Conservation (phyloP, 306 rosid species). For the Potentilla sterilis region DNA sequence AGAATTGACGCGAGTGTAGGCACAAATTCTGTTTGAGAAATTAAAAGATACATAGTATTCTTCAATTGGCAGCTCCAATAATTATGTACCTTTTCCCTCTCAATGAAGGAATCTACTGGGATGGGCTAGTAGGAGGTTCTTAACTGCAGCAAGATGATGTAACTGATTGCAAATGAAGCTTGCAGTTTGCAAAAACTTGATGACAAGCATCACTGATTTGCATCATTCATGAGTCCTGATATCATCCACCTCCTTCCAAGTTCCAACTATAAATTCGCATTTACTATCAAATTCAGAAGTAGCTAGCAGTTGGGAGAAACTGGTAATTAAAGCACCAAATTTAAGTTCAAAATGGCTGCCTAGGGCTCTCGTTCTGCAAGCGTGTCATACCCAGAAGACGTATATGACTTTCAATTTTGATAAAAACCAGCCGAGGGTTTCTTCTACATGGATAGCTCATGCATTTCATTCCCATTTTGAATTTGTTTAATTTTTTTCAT, state of each 20-base stretch:
- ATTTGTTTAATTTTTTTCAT: not conserved
- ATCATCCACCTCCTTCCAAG: conserved; percentile 29
- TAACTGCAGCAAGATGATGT: not conserved
- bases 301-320: conserved; percentile 32
- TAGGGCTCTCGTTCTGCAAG: not conserved
- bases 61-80: not conserved
- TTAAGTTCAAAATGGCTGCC: not conserved
- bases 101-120: conserved; percentile 16
- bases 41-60: not conserved
- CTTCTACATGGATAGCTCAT: not conserved
- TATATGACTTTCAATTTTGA: not conserved
- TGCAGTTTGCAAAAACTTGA: conserved; percentile 17
- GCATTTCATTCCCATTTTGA: not conserved
- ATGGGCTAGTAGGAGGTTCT: conserved; percentile 7
- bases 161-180: conserved; percentile 6
- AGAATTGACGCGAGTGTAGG: not conserved
- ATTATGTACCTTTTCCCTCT: not conserved
- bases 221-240: conserved; percentile 14
- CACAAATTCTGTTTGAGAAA: not conserved
- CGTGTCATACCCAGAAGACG: conserved; percentile 13
- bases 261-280: conserved; percentile 27
- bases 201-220: conserved; percentile 16
- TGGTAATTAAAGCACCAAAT: conserved; percentile 18
- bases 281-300: conserved; percentile 35
- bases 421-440: not conserved